Evolutionary conservation across 192 early-diverging fungal species (phyloP), one percentile per base, ranked within the genome.

Genomic region (Chytriomyces confervae): DNA sequence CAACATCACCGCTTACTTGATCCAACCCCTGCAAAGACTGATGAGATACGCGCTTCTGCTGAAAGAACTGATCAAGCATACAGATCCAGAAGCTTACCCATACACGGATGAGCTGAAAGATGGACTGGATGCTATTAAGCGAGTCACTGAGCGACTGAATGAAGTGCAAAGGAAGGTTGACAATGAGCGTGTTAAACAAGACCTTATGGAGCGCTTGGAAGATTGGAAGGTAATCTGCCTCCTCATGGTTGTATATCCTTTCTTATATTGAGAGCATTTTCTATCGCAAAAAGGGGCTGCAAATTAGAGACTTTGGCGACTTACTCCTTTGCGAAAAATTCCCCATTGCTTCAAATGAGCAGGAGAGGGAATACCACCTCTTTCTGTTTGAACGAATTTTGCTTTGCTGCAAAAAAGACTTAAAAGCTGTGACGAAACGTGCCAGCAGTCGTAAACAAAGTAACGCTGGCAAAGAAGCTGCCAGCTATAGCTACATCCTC

Each of bases 1-100:
- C 44, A 49, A 43, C 27, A 60, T 78, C 3, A 61, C 62, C 23
- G 44, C 61, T 7, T 72, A 62, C 68, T 44, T 72, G 46, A 72
- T 77, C 65, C 48, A 64, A 57, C 75, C 68, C 0, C 4, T 49
- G n/a, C 69, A 62, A 8, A 47, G 98, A 62, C 94, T 98, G 72
- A 96, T 96, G 86, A 96, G 95, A 85, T 99, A 99, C 84, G 96
- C 96, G 57, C 84, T 99, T 69, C 88, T 99, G 9, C 66, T 96
- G 74, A 85, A 84, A 77, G 81, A 89, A 63, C 78, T 89, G 43
- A 72, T 87, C 60, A 89, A 89, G 70, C 76, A 75, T 44, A 77
- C 82, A 29, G 76, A 81, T 13, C 24, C 51, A 16, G 74, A 57
- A 6, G 73, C 69, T 5, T 87, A 87, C 65, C 80, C 79, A 5